A percentile compares a stretch with the other conserved stretches of the same genome.
Evolutionary conservation across 495 filamentous ascomycete species (phyloP).

Genomic region (Choiromyces venosus): DNA sequence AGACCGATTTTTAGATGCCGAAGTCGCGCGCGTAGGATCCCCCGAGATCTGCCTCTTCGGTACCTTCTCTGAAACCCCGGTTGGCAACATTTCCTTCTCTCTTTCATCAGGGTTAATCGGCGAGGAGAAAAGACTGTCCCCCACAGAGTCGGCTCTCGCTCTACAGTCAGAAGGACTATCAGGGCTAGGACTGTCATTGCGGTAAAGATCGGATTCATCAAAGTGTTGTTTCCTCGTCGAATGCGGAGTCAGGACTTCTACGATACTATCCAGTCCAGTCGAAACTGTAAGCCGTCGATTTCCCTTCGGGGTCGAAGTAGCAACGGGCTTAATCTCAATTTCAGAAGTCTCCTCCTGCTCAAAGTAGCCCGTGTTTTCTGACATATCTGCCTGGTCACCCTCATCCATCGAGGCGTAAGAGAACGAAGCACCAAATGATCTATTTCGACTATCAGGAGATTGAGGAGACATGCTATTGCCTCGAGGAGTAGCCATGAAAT

Average conservation of each 20-base stretch:
- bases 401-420: constrained; percentile 11
- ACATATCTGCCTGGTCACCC: constrained; percentile 7
- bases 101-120: background rate
- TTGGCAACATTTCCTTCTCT: background rate
- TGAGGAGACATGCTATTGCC: constrained; percentile 2
- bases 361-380: constrained; percentile 5
- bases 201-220: constrained; percentile 7
- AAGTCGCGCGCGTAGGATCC: background rate
- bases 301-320: constrained; percentile 26
- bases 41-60: background rate
- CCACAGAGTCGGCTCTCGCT: background rate
- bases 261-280: constrained; percentile 32
- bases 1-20: background rate
- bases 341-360: constrained; percentile 24
- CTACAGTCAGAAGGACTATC: constrained; percentile 6
- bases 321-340: constrained; percentile 25
- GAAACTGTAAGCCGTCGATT: constrained; percentile 17
- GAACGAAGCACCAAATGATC: constrained; percentile 15
- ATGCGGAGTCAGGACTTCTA: constrained; percentile 27
- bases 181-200: constrained; percentile 8
- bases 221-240: constrained; percentile 20
- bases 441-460: constrained; percentile 16
- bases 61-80: background rate
- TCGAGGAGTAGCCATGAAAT: background rate
- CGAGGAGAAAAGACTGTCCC: background rate